Conservation (phyloP, 768 basidiomycete genomes). For the Lactifluus subvellereus region DNA sequence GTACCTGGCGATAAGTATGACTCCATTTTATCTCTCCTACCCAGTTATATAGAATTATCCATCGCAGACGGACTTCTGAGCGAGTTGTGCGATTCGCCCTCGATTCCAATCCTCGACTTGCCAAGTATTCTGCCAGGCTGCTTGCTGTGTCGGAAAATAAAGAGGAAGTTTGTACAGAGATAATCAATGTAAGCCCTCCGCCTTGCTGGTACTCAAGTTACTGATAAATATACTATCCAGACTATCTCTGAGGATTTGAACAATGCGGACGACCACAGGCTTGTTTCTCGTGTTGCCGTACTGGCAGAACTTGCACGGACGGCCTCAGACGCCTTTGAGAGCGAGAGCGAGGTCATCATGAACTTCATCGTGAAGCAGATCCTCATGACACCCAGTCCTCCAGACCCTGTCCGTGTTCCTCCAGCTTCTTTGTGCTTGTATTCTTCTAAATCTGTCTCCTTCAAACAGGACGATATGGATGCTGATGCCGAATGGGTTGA, state of each 20-base stretch:
- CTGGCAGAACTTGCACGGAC: constrained; percentile 69
- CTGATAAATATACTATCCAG: constrained; percentile 34
- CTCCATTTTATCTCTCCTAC: not conserved
- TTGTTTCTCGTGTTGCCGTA: constrained; percentile 64
- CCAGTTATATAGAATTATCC: not conserved
- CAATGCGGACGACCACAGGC: constrained; percentile 41
- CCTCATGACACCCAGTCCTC: constrained; percentile 50
- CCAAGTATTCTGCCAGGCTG: constrained; percentile 82
- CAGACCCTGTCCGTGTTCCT: constrained; percentile 39
- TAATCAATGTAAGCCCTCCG: constrained; percentile 56
- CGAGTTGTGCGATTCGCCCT: constrained; percentile 54
- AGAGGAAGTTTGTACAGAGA: constrained; percentile 42
- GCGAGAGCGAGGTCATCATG: constrained; percentile 69
- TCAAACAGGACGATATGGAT: constrained; percentile 53
- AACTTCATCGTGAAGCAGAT: constrained; percentile 63
- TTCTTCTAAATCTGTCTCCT: constrained; percentile 9
- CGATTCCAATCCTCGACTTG: constrained; percentile 55
- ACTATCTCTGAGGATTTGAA: constrained; percentile 49
- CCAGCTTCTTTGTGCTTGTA: not conserved
- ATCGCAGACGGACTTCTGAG: constrained; percentile 57
- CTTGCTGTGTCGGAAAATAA: constrained; percentile 45
- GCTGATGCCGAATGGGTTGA: constrained; percentile 71
- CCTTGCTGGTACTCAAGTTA: not conserved
- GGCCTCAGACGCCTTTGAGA: constrained; percentile 69
- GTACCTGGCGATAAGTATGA: constrained; percentile 59